Percentiles rank a stretch among this genome's conserved stretches.
Evolutionary conservation across 2,329 filamentous ascomycete species (phyloP).

Genomic region (Aphanocladium album): DNA sequence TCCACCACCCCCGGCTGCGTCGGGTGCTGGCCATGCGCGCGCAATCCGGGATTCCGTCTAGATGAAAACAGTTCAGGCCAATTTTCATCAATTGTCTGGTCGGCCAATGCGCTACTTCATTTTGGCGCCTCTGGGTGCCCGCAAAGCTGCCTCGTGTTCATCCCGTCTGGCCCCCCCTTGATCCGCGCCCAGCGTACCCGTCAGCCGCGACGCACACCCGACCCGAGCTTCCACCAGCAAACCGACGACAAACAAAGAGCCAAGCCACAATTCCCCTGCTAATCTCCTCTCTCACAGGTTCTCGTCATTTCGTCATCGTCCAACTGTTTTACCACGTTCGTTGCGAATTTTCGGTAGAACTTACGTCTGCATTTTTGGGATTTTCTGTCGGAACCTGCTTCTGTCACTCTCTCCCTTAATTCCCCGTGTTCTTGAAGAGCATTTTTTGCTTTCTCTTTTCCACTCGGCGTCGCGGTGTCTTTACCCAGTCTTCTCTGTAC

Average conservation of each 20-base stretch:
- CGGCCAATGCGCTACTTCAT: not conserved
- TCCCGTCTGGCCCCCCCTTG: not conserved
- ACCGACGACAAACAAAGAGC: slow-evolving; percentile 5
- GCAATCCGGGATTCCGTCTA: not conserved
- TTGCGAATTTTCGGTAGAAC: slow-evolving; percentile 36
- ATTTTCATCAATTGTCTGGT: not conserved
- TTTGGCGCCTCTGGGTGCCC: not conserved
- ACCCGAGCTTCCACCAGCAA: slow-evolving; percentile 7
- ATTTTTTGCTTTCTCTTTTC: slow-evolving; percentile 10
- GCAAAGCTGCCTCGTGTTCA: not conserved
- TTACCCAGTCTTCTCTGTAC: slow-evolving; percentile 11
- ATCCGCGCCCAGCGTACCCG: slow-evolving; percentile 10
- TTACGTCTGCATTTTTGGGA: slow-evolving; percentile 25
- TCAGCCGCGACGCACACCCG: slow-evolving; percentile 4
- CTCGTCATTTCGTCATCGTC: slow-evolving; percentile 37
- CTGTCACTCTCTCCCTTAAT: slow-evolving; percentile 20
- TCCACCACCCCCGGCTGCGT: not conserved
- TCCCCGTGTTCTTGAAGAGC: slow-evolving; percentile 9
- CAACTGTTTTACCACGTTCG: slow-evolving; percentile 36
- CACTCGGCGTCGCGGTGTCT: slow-evolving; percentile 13
- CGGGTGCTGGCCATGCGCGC: not conserved
- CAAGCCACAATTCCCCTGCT: not conserved
- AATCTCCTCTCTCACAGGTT: slow-evolving; percentile 29
- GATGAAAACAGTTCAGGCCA: not conserved
- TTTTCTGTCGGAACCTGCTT: slow-evolving; percentile 21